phyloP scores from a whole-genome alignment of 2,329 filamentous ascomycete genomes.

The Fusarium odoratissimum region DNA sequence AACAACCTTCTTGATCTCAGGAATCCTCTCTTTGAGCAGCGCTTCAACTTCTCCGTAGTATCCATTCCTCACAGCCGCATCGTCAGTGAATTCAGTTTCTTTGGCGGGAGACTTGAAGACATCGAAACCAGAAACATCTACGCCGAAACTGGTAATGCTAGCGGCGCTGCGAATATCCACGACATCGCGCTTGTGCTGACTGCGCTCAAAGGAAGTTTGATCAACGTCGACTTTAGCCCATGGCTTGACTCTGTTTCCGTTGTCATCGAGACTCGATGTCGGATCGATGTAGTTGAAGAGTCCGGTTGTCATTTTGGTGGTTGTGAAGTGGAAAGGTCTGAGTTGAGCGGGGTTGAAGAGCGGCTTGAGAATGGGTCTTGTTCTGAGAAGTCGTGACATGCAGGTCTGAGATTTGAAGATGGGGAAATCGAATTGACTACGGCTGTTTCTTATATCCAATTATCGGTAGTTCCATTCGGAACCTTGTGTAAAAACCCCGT shows the following conservation, averaged over 20 bases:
- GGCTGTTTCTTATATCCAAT: not conserved
- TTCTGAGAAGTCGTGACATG: conserved; percentile 10
- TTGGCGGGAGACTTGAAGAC: conserved; percentile 50
- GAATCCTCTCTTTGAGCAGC: conserved; percentile 65
- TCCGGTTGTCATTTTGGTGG: conserved; percentile 31
- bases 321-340: not conserved
- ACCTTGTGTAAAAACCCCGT: conserved; percentile 18
- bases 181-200: conserved; percentile 34
- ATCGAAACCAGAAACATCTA: conserved; percentile 43
- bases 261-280: conserved; percentile 25
- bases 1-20: conserved; percentile 68
- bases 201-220: conserved; percentile 35
- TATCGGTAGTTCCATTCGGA: not conserved
- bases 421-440: not conserved
- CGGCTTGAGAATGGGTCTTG: not conserved
- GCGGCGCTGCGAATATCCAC: conserved; percentile 39
- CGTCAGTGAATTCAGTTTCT: conserved; percentile 67
- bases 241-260: conserved; percentile 22
- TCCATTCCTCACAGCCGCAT: conserved; percentile 61
- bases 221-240: conserved; percentile 44
- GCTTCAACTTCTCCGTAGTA: conserved; percentile 74
- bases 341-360: conserved; percentile 14
- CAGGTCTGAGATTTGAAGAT: not conserved
- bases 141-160: conserved; percentile 28
- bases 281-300: conserved; percentile 35